Percentiles rank a stretch among this genome's conserved stretches.
Conservation (phyloP, 1,284 basidiomycete genomes). For the Melampsora larici-populina region DNA sequence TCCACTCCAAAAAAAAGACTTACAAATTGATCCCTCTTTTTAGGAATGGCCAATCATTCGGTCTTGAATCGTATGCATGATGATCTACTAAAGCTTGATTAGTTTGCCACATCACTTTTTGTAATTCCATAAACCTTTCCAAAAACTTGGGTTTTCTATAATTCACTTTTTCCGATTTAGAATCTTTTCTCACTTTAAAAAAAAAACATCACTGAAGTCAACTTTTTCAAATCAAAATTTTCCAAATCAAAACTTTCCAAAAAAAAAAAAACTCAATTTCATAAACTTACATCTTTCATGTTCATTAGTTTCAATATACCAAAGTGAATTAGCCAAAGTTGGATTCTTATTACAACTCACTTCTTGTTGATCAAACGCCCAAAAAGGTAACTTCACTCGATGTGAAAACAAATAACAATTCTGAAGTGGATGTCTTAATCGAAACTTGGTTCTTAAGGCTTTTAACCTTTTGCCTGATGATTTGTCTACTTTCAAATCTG, state of each 20-base stretch:
- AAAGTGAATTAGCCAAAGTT: conserved; percentile 80
- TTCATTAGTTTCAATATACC: conserved; percentile 84
- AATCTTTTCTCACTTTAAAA: conserved; percentile 60
- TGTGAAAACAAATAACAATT: conserved; percentile 98
- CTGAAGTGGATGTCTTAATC: conserved; percentile 76
- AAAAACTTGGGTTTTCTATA: conserved; percentile 74
- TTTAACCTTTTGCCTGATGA: conserved; percentile 69
- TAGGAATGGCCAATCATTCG: conserved; percentile 80
- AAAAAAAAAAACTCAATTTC: conserved; percentile 23
- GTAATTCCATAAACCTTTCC: conserved; percentile 84
- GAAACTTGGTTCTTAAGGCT: conserved; percentile 78
- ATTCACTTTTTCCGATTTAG: conserved; percentile 74
- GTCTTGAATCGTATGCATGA: conserved; percentile 90
- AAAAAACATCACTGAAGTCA: conserved; percentile 3
- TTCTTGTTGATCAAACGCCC: conserved; percentile 98
- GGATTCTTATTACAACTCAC: conserved; percentile 97
- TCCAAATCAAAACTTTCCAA: neutral
- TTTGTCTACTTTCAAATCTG: conserved; percentile 58
- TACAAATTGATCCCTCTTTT: conserved; percentile 72
- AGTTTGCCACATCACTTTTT: conserved; percentile 96
- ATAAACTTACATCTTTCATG: conserved; percentile 69
- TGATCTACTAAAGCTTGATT: conserved; percentile 92
- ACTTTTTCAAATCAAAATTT: neutral
- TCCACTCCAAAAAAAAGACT: conserved; percentile 29
- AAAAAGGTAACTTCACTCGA: conserved; percentile 93